Conservation (phyloP, 2,329 filamentous ascomycete genomes). For the Colletotrichum orbiculare region DNA sequence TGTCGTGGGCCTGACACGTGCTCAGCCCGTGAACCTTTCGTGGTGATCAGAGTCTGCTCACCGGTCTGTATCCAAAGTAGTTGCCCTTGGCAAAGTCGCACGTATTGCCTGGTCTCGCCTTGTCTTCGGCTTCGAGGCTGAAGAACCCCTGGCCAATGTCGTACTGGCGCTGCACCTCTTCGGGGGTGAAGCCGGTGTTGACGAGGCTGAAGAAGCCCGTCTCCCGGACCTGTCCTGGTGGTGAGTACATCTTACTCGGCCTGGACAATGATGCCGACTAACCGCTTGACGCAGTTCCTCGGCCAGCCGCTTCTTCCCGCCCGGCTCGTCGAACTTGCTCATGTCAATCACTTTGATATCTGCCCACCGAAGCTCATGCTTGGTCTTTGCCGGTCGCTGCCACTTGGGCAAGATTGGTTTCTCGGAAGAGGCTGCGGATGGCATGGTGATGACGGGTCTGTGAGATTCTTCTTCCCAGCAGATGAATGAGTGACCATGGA, state of each 20-base stretch:
- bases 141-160: slow-evolving; percentile 65
- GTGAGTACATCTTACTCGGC: neutral
- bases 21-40: neutral
- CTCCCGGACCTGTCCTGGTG: slow-evolving; percentile 39
- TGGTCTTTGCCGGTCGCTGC: slow-evolving; percentile 44
- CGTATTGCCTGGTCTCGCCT: slow-evolving; percentile 58
- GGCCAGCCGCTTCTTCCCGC: slow-evolving; percentile 61
- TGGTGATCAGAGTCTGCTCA: neutral
- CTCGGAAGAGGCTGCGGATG: slow-evolving; percentile 26
- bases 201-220: slow-evolving; percentile 65
- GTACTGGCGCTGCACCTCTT: slow-evolving; percentile 64
- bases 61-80: slow-evolving; percentile 60
- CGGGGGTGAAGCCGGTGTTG: slow-evolving; percentile 63
- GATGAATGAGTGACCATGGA: neutral
- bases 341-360: slow-evolving; percentile 66
- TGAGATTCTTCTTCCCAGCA: neutral
- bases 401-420: slow-evolving; percentile 38
- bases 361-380: slow-evolving; percentile 53
- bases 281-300: slow-evolving; percentile 64
- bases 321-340: slow-evolving; percentile 57
- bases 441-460: slow-evolving; percentile 11
- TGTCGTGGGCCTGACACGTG: slow-evolving; percentile 45
- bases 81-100: slow-evolving; percentile 55
- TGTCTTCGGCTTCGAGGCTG: slow-evolving; percentile 57
- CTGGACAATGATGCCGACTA: slow-evolving; percentile 28